Percentiles rank a stretch among this genome's conserved stretches.
Conservation (phyloP, 2,329 filamentous ascomycete species). For the Pseudogymnoascus destructans region DNA sequence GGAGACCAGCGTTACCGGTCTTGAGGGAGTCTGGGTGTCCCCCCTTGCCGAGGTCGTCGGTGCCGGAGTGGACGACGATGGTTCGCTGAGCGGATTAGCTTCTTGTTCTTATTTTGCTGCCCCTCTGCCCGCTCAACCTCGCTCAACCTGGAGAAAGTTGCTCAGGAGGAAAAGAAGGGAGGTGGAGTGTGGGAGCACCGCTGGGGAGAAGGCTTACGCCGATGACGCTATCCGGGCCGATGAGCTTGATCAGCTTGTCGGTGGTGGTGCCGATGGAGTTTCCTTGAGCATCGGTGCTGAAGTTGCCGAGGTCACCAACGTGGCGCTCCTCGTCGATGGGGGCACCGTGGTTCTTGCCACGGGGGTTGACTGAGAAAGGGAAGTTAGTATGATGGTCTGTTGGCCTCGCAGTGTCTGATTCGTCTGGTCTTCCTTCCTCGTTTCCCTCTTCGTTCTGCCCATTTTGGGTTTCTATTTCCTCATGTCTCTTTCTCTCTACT, state of each 20-base stretch:
- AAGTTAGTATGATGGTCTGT: conserved; percentile 10
- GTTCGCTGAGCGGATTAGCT: conserved; percentile 51
- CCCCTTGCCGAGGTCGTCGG: conserved; percentile 91
- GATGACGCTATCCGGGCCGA: conserved; percentile 87
- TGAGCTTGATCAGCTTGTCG: conserved; percentile 86
- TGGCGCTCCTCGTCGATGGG: conserved; percentile 74
- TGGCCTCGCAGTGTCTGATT: background rate
- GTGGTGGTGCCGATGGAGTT: conserved; percentile 68
- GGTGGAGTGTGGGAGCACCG: background rate
- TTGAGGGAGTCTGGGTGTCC: conserved; percentile 91
- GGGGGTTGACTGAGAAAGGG: conserved; percentile 67
- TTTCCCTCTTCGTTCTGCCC: background rate
- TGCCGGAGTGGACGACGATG: conserved; percentile 86
- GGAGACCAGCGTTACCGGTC: conserved; percentile 88
- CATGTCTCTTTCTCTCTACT: background rate
- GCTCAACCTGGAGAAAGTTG: background rate
- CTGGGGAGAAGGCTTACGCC: conserved; percentile 48
- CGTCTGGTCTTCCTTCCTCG: background rate
- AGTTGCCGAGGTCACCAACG: conserved; percentile 95
- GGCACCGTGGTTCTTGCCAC: conserved; percentile 82
- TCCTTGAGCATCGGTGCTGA: conserved; percentile 87
- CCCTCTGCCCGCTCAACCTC: background rate
- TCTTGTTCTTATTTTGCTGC: conserved; percentile 11
- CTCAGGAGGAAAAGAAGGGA: background rate
- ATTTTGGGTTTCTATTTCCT: too few species aligned